Evolutionary conservation across 768 basidiomycete species (phyloP).

Genomic region (Amyloporia xantha): DNA sequence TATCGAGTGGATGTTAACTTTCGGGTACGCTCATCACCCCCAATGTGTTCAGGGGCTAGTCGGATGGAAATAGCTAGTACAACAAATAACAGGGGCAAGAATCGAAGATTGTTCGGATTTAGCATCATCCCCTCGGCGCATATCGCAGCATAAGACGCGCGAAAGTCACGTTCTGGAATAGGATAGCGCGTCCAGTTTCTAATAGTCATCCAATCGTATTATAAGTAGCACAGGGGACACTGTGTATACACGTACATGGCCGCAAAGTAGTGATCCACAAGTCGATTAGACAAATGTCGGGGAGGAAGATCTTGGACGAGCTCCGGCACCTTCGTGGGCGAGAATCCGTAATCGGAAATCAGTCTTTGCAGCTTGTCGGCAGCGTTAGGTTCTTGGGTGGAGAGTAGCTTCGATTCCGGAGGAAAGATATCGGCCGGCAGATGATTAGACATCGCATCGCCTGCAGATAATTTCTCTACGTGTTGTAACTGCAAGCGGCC

Average conservation of each 20-base stretch:
- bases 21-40: conserved; percentile 68
- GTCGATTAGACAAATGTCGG: conserved; percentile 61
- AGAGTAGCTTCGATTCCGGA: conserved; percentile 23
- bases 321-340: conserved; percentile 85
- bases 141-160: conserved; percentile 60
- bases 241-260: conserved; percentile 45
- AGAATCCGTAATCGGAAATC: conserved; percentile 88
- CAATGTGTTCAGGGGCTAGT: conserved; percentile 79
- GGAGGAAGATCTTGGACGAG: conserved; percentile 86
- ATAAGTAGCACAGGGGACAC: no score
- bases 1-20: conserved; percentile 81
- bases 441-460: conserved; percentile 12
- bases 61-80: conserved; percentile 84
- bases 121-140: conserved; percentile 55
- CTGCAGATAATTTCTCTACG: background rate
- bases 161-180: conserved; percentile 78
- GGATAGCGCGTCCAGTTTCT: conserved; percentile 96
- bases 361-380: conserved; percentile 81
- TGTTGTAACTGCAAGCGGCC: background rate
- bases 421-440: conserved; percentile 17
- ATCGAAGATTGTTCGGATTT: conserved; percentile 73
- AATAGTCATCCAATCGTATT: no score
- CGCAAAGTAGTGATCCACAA: conserved; percentile 78
- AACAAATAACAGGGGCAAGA: conserved; percentile 88
- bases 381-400: conserved; percentile 38